Percentiles rank a stretch among this genome's conserved stretches.
These are phyloP conservation scores for Vigna unguiculata DNA, from an alignment of 306 rosid genomes.

Conservation along the genomic window DNA sequence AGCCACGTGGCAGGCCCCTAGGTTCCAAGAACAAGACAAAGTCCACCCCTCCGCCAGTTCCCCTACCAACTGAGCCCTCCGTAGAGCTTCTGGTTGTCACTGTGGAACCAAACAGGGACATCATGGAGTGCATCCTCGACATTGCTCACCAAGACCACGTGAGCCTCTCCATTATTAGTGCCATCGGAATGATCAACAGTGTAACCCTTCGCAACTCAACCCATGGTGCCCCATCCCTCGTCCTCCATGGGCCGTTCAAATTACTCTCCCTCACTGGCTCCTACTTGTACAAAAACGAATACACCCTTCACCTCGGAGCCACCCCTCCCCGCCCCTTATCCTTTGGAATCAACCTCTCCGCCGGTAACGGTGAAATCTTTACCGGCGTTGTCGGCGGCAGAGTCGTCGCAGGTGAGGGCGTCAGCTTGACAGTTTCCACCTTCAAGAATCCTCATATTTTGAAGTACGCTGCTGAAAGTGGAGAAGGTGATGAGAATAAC, in stretches of 20 bases:
- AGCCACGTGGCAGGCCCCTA: too few species aligned
- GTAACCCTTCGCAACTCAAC: neutral
- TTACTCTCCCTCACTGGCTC: conserved; percentile 48
- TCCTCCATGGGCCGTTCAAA: conserved; percentile 59
- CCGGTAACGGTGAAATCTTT: neutral
- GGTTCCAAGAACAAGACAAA: too few species aligned
- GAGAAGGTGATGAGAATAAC: neutral
- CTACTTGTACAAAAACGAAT: neutral
- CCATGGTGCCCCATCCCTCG: neutral
- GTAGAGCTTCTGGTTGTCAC: too few species aligned
- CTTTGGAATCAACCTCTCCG: neutral
- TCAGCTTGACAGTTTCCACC: neutral
- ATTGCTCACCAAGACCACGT: neutral
- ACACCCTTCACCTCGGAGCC: too few species aligned
- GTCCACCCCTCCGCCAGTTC: too few species aligned
- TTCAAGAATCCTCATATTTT: neutral
- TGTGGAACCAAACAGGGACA: too few species aligned
- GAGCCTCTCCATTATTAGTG: neutral
- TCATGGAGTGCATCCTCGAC: neutral
- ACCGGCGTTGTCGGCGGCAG: neutral
- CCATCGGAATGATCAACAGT: neutral
- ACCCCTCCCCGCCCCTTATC: conserved; percentile 22
- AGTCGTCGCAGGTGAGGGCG: neutral
- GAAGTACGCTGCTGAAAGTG: neutral
- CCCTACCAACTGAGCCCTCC: too few species aligned